phyloP scores from a whole-genome alignment of 2,329 filamentous ascomycete genomes.

The Talaromyces atroroseus region DNA sequence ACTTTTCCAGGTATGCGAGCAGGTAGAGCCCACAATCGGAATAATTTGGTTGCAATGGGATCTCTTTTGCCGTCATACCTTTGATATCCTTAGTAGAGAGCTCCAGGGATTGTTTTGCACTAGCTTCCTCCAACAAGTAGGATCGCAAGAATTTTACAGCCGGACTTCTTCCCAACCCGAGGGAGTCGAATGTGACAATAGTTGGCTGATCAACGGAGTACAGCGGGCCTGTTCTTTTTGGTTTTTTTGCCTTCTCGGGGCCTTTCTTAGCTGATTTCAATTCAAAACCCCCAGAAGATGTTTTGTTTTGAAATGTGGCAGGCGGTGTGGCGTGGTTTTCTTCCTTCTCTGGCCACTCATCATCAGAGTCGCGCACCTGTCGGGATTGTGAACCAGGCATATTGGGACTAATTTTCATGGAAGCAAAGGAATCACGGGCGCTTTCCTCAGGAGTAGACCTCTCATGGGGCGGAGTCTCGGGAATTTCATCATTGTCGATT shows the following conservation, averaged over 20 bases:
- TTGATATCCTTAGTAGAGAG: constrained; percentile 44
- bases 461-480: constrained; percentile 23
- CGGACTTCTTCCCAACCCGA: constrained; percentile 58
- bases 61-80: constrained; percentile 65
- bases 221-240: constrained; percentile 24
- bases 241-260: constrained; percentile 18
- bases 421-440: constrained; percentile 22
- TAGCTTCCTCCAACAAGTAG: constrained; percentile 70
- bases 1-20: constrained; percentile 76
- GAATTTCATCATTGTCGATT: constrained; percentile 22
- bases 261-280: constrained; percentile 11
- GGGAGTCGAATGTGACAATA: constrained; percentile 84
- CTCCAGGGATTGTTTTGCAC: constrained; percentile 52
- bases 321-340: constrained; percentile 20
- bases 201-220: constrained; percentile 54
- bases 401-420: constrained; percentile 25
- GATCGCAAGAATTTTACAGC: constrained; percentile 66
- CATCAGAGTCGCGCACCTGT: constrained; percentile 12
- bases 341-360: constrained; percentile 29
- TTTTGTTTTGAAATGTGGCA: constrained; percentile 16
- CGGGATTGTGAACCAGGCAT: not conserved
- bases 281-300: constrained; percentile 13
- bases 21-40: constrained; percentile 88
- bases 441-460: constrained; percentile 20
- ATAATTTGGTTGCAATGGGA: constrained; percentile 76